Evolutionary conservation across 805 yeast genomes (phyloP).

Genomic region (Saccharomycopsis amapae): DNA sequence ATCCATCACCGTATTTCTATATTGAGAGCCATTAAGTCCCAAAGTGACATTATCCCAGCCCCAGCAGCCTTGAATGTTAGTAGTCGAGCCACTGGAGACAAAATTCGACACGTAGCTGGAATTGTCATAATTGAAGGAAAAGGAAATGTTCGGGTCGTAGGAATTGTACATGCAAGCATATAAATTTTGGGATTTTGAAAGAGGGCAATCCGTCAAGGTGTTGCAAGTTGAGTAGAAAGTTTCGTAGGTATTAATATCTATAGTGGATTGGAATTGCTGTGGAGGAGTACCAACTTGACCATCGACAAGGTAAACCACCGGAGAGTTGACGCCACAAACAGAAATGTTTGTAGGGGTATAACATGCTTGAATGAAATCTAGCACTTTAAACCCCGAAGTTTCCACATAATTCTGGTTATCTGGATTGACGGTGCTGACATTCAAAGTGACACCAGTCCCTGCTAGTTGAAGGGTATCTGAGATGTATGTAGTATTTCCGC

Average conservation of each 20-base stretch:
- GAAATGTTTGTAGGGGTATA: slow-evolving; percentile 16
- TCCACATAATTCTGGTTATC: background rate
- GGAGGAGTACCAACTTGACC: slow-evolving; percentile 16
- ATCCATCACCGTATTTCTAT: background rate
- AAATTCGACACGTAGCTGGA: slow-evolving; percentile 11
- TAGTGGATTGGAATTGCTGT: slow-evolving; percentile 12
- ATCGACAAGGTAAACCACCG: slow-evolving; percentile 15
- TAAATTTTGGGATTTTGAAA: slow-evolving; percentile 14
- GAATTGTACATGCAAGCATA: slow-evolving; percentile 18
- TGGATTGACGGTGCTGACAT: background rate
- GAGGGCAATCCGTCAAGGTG: slow-evolving; percentile 11
- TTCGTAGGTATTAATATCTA: slow-evolving; percentile 20
- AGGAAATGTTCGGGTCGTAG: slow-evolving; percentile 17
- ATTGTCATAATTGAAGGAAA: slow-evolving; percentile 16
- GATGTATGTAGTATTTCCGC: background rate
- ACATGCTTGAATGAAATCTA: slow-evolving; percentile 20
- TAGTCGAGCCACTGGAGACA: slow-evolving; percentile 11
- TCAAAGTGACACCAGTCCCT: too few species aligned
- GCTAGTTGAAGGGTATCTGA: background rate
- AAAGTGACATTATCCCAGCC: slow-evolving; percentile 19
- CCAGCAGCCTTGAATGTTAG: slow-evolving; percentile 17
- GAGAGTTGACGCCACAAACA: slow-evolving; percentile 20
- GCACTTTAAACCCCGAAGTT: slow-evolving; percentile 6
- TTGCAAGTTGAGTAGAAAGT: slow-evolving; percentile 16
- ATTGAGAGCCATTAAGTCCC: slow-evolving; percentile 5